Evolutionary conservation across 2,329 filamentous ascomycete genomes (phyloP), one percentile per base, ranked within the genome.

Genomic region (Xylaria sp.): DNA sequence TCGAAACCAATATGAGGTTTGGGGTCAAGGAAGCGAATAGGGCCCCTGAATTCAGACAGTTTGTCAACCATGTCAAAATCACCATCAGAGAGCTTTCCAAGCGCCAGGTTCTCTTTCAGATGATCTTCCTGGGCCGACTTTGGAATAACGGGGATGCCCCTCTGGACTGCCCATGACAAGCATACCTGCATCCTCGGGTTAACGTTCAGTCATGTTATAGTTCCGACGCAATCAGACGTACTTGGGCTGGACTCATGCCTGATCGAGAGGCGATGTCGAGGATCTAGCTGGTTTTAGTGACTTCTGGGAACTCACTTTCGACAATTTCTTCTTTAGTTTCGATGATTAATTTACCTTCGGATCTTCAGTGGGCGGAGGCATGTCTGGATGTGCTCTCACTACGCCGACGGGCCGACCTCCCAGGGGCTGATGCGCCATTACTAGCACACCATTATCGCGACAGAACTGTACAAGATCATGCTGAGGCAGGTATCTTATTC

Each of bases 361-460:
- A 64, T 72, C 68, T 23, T 70, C 67, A 34, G 63, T 66, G 34
- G 67, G 69, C 37, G 63, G 67, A 34, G 65, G 59, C 44, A 52
- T 52, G 46, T 63, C 56, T 12, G 65, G 10, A 64, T 68, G 59
- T 37, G 63, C 70, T 63, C 54, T 54, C 41, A 70, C 70, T 28
- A 70, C 62, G 6, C 70, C 68, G 6, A 70, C 70, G 37, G 68
- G 70, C 44, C 65, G 44, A 20, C 70, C 67, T 10, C 70, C 67
- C 13, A 72, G 63, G 50, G 67, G 67, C 59, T 70, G 63, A 39
- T 72, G 70, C 37, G 65, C 70, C 63, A 70, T 72, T 13, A 70
- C 50, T 25, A 52, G 46, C 51, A 72, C 70, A 51, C 65, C 61
- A 28, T 68, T 37, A 25, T 18, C 48, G n/a, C 62, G 64, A 51